Evolutionary conservation across 306 rosid species (phyloP).

Genomic region (Nissolia schottii): DNA sequence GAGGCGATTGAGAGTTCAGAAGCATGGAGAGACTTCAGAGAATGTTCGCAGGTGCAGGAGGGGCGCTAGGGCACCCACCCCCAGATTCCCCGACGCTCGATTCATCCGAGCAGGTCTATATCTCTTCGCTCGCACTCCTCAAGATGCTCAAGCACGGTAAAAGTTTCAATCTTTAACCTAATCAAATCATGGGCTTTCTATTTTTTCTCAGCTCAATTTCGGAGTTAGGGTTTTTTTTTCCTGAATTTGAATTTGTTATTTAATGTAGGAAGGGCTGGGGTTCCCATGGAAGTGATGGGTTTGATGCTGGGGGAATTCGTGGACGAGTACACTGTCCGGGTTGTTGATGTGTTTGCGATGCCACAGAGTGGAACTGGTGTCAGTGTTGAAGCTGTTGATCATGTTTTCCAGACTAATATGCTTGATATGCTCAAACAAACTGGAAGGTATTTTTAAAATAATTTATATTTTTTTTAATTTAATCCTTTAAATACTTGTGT

Average conservation of each 20-base stretch:
- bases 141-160: slow-evolving; percentile 93
- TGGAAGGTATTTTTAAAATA: slow-evolving; percentile 59
- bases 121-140: slow-evolving; percentile 89
- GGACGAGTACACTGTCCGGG: slow-evolving; percentile 91
- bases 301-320: slow-evolving; percentile 94
- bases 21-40: slow-evolving; percentile 84
- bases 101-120: slow-evolving; percentile 91
- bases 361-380: slow-evolving; percentile 98
- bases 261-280: slow-evolving; percentile 80
- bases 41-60: slow-evolving; percentile 94
- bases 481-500: neutral
- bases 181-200: neutral
- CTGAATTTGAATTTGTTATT: neutral
- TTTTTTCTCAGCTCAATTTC: neutral
- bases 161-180: neutral
- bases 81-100: slow-evolving; percentile 92
- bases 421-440: slow-evolving; percentile 98
- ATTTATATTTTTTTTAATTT: neutral
- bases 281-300: slow-evolving; percentile 99
- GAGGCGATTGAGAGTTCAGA: neutral
- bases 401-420: slow-evolving; percentile 96
- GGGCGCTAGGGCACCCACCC: slow-evolving; percentile 82
- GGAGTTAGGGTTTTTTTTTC: slow-evolving; percentile 28
- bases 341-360: slow-evolving; percentile 96
- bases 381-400: slow-evolving; percentile 98